Evolutionary conservation across 305 asterid genomes (phyloP).

Genomic region (Fraxinus greggii): DNA sequence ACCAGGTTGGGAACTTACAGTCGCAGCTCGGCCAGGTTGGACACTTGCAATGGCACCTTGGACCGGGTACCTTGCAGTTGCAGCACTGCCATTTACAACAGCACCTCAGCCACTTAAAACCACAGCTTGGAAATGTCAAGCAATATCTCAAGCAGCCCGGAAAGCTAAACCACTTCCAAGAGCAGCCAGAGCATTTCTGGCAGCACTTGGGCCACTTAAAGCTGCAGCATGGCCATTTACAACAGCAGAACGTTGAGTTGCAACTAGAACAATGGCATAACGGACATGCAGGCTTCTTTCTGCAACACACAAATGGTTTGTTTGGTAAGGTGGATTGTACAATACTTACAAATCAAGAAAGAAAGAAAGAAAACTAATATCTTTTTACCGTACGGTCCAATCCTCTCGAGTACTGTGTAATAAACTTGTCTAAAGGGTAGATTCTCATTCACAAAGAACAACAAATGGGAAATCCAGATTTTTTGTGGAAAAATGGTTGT

Average conservation of each 20-base stretch:
- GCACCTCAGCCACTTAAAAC: slow-evolving; percentile 10
- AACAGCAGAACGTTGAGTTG: slow-evolving; percentile 28
- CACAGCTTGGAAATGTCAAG: slow-evolving; percentile 21
- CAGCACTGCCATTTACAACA: slow-evolving; percentile 19
- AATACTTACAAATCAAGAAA: background rate
- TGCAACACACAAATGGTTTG: slow-evolving; percentile 28
- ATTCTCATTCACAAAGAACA: slow-evolving; percentile 7
- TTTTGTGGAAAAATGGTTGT: background rate
- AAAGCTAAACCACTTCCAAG: slow-evolving; percentile 23
- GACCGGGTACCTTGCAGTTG: slow-evolving; percentile 26
- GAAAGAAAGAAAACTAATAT: background rate
- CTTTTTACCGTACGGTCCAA: background rate
- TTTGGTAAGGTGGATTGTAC: background rate
- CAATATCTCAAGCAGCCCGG: slow-evolving; percentile 28
- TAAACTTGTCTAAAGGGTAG: slow-evolving; percentile 6
- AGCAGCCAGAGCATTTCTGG: slow-evolving; percentile 26
- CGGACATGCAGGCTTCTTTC: slow-evolving; percentile 42
- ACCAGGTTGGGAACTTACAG: slow-evolving; percentile 19
- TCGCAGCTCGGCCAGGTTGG: slow-evolving; percentile 21
- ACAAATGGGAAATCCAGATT: background rate
- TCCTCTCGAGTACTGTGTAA: background rate
- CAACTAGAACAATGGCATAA: slow-evolving; percentile 33
- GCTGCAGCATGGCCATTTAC: slow-evolving; percentile 24
- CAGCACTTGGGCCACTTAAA: slow-evolving; percentile 25
- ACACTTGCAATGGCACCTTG: slow-evolving; percentile 27